A percentile compares a stretch with the other conserved stretches of the same genome.
These are phyloP conservation scores for Erodium texanum DNA, from an alignment of 441 rosid species.

Conservation along the genomic window DNA sequence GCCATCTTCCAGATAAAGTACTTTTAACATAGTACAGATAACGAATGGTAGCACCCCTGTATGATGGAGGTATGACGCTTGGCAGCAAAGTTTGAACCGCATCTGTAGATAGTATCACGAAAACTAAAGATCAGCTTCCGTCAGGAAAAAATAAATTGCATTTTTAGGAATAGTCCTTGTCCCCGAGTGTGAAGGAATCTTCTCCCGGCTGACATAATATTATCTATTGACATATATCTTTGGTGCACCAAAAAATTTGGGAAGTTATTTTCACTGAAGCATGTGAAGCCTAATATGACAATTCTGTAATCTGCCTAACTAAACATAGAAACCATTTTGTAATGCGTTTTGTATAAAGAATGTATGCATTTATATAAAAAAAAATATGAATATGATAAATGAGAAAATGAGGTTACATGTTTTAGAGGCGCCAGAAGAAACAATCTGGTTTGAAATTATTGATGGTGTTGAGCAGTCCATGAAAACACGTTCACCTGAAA, in stretches of 20 bases:
- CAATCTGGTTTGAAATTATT: conserved; percentile 60
- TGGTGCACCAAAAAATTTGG: neutral
- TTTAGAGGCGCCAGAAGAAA: conserved; percentile 55
- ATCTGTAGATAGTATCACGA: conserved; percentile 38
- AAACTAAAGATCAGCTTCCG: neutral
- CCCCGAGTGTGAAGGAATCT: neutral
- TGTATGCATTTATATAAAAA: neutral
- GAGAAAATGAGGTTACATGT: conserved; percentile 43
- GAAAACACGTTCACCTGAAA: conserved; percentile 75
- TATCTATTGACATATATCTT: neutral
- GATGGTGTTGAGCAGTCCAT: conserved; percentile 55
- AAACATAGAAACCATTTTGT: neutral
- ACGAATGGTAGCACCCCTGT: conserved; percentile 75
- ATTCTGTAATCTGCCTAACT: neutral
- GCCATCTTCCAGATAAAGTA: conserved; percentile 52
- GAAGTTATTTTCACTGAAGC: conserved; percentile 1
- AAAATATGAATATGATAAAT: conserved; percentile 8
- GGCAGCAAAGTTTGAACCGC: conserved; percentile 66
- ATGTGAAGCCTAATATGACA: neutral
- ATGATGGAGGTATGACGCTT: conserved; percentile 70
- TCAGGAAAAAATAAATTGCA: neutral
- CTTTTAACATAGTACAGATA: conserved; percentile 67
- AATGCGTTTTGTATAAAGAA: neutral
- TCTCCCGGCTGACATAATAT: neutral
- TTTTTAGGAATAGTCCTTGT: neutral